Base-by-base conservation (phyloP, 345 rosid genomes). In the Salix purpurea region DNA sequence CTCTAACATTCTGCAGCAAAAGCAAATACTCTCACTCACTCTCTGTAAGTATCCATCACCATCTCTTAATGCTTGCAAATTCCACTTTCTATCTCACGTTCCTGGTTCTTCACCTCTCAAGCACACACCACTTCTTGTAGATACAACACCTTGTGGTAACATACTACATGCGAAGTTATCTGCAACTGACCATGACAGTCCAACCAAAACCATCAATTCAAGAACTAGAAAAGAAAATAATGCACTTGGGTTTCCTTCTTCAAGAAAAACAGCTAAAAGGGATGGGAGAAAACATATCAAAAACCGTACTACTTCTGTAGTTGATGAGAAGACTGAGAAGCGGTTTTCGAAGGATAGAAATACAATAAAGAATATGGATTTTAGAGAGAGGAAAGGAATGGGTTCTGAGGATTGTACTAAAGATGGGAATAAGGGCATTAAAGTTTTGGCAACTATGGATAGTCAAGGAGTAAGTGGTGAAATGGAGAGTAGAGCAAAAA, bases 21-120 rank as follows among this genome's bases (percentile, higher is more conserved):
- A 75, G 2, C 86, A 36, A 66, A 71, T 72, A 76, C 69, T 78
- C 70, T 80, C 83, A 23, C 5, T 77, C 42, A 23, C 76, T 28
- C 64, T 69, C 23, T 74, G 86, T 83, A 84, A 75, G 88, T 83
- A 60, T n/a, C 64, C 86, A 37, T 52, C 67, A 32, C 62, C 71
- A 30, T 54, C 77, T 77, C 75, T 32, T 19, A 34, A 69, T n/a
- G 2, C 74, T 74, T 77, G 73, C 69, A 77, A 70, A 72, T 82
- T 70, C 78, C 85, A 58, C 61, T 74, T 21, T 70, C 73, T 71
- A 26, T 68, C 74, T 72, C 76, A 34, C 36, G 39, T 71, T 75
- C 82, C 73, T 34, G 15, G 39, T 62, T 58, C 39, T 61, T 64
- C 83, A 21, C 82, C 82, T 70, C 69, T 77, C 26, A 74, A 85